Conservation (phyloP, 2,329 filamentous ascomycete genomes). For the Lachnellula cervina region DNA sequence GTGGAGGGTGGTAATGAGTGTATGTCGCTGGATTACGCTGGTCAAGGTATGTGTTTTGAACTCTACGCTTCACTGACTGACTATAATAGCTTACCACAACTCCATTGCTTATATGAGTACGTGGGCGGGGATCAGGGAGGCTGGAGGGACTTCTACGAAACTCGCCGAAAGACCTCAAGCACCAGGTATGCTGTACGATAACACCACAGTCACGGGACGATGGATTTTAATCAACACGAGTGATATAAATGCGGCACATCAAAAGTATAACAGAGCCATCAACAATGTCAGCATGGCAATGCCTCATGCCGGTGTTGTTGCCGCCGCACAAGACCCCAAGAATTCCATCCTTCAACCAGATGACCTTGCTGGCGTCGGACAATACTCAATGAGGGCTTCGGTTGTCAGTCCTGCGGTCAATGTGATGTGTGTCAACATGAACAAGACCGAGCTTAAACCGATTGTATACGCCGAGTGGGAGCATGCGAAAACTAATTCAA, state of each 20-base stretch:
- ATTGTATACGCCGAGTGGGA: conserved; percentile 62
- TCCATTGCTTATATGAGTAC: conserved; percentile 54
- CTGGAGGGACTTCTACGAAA: conserved; percentile 37
- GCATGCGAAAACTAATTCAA: conserved; percentile 31
- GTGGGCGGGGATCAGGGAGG: conserved; percentile 47
- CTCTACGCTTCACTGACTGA: neutral
- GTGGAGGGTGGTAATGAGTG: conserved; percentile 50
- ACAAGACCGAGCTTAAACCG: conserved; percentile 52
- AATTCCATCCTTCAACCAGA: conserved; percentile 69
- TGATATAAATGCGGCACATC: conserved; percentile 48
- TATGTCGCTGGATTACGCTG: conserved; percentile 63
- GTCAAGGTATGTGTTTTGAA: conserved; percentile 42
- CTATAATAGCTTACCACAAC: conserved; percentile 56
- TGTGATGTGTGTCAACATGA: conserved; percentile 67
- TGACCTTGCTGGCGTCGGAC: conserved; percentile 59
- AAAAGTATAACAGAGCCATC: conserved; percentile 51
- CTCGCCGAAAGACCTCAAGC: conserved; percentile 51
- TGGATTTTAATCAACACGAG: conserved; percentile 59
- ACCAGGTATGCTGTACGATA: conserved; percentile 62
- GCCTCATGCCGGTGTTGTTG: conserved; percentile 65
- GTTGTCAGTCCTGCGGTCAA: conserved; percentile 68
- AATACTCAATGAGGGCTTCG: conserved; percentile 63
- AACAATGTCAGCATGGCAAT: conserved; percentile 76
- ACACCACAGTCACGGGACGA: conserved; percentile 62
- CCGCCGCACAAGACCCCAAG: conserved; percentile 53